Conservation (phyloP, 441 rosid genomes). For the Populus hybrid region DNA sequence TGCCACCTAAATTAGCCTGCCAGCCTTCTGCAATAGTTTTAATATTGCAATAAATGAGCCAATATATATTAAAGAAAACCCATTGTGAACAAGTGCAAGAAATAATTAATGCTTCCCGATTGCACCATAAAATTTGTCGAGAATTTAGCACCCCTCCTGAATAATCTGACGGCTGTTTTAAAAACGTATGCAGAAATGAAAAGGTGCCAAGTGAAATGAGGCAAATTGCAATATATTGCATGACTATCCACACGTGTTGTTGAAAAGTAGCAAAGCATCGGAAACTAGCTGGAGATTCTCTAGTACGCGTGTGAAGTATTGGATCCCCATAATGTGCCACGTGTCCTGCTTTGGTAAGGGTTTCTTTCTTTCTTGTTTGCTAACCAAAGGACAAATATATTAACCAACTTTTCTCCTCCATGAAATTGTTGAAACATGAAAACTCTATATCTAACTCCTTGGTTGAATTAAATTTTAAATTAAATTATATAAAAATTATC, state of each 20-base stretch:
- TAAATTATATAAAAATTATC: no score
- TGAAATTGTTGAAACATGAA: no score
- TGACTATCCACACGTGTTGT: conserved; percentile 25
- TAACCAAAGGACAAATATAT: background rate
- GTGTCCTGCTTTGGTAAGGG: conserved; percentile 2
- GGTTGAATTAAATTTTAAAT: no score
- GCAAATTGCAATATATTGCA: conserved; percentile 6
- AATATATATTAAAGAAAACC: background rate
- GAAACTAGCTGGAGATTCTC: background rate
- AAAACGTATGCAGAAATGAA: background rate
- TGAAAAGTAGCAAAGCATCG: background rate
- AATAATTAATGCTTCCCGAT: no score
- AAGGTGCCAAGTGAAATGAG: background rate
- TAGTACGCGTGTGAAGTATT: conserved; percentile 4
- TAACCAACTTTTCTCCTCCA: no score
- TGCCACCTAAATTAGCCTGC: no score
- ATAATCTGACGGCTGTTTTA: background rate
- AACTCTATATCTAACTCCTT: no score
- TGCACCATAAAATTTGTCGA: no score
- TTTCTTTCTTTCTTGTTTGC: background rate
- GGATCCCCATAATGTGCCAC: background rate
- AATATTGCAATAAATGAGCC: background rate
- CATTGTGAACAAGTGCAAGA: background rate
- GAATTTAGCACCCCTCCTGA: background rate
- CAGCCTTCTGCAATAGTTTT: no score